A percentile compares a stretch with the other conserved stretches of the same genome.
phyloP scores from a whole-genome alignment of 2,329 filamentous ascomycete species.

The Cordyceps militaris region DNA sequence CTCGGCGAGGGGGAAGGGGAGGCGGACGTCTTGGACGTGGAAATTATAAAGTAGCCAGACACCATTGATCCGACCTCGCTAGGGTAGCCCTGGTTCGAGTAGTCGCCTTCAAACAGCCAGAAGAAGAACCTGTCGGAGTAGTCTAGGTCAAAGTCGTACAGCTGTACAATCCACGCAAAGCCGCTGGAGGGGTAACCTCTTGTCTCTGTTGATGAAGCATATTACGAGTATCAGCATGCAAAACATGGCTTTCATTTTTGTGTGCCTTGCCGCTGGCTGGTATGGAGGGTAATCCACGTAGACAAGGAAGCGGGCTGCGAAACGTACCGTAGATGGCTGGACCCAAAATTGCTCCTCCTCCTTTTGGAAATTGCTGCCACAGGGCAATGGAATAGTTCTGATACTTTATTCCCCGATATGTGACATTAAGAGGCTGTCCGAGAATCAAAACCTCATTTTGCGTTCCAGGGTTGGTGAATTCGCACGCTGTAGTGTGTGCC shows the following conservation, averaged over 20 bases:
- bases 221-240: no score
- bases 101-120: constrained; percentile 19
- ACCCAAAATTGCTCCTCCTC: neutral
- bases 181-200: constrained; percentile 1
- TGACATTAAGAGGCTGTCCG: neutral
- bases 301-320: neutral
- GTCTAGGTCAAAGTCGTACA: constrained; percentile 14
- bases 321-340: neutral
- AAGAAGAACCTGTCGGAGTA: constrained; percentile 17
- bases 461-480: neutral
- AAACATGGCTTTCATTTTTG: no score
- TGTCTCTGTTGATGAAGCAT: constrained; percentile 10
- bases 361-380: neutral
- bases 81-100: constrained; percentile 7
- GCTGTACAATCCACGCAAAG: constrained; percentile 17
- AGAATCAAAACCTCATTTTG: neutral
- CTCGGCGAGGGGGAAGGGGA: neutral
- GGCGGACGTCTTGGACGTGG: neutral
- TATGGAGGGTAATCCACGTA: no score
- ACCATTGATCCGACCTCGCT: neutral
- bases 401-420: neutral
- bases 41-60: neutral
- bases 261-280: no score
- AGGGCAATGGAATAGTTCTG: neutral
- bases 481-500: neutral